Evolutionary conservation across 306 rosid species (phyloP), one percentile per base, ranked within the genome.

Genomic region (Adenanthera pavonina): DNA sequence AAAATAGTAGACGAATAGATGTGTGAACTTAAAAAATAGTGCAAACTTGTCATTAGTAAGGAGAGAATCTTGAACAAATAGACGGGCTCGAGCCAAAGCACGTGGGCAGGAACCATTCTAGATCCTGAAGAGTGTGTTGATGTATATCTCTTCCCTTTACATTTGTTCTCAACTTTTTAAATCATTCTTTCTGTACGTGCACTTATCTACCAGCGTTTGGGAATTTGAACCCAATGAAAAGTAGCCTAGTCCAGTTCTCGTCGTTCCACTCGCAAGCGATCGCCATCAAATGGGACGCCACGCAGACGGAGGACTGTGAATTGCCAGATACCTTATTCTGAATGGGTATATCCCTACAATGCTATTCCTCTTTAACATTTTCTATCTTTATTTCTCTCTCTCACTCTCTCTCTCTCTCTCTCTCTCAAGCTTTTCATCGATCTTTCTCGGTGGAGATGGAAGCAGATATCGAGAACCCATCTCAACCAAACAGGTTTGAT

Each of bases 401-500:
- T 17, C 60, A 16, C 33, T 19, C 61, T 53, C 30, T 8, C 62
- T 7, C 62, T 17, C 12, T 62, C 48, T 64, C 81, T 74, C 14
- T 52, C 25, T 73, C 65, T 52, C 77, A 67, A 52, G 36, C 17
- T 33, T 17, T 17, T 65, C 70, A 72, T 5, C 78, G 51, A 54
- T 74, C 33, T 36, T 75, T 81, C 60, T 64, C 66, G 84, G 67
- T 72, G 64, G 68, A 85, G 83, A 89, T 87, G 89, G 85, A 86
- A 6, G 75, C 78, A 46, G 47, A 68, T 46, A 17, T 72, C 33
- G 74, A 59, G 0, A 78, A 72, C 85, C 81, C 90, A 52, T 59
- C 86, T 51, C 85, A 78, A 13, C 49, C 74, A 5, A 34, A 74
- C 92, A 90, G 97, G 94, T 88, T 47, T 75, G n/a, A 14, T 41